Conservation (phyloP, 805 yeast genomes). For the Millerago galiae region DNA sequence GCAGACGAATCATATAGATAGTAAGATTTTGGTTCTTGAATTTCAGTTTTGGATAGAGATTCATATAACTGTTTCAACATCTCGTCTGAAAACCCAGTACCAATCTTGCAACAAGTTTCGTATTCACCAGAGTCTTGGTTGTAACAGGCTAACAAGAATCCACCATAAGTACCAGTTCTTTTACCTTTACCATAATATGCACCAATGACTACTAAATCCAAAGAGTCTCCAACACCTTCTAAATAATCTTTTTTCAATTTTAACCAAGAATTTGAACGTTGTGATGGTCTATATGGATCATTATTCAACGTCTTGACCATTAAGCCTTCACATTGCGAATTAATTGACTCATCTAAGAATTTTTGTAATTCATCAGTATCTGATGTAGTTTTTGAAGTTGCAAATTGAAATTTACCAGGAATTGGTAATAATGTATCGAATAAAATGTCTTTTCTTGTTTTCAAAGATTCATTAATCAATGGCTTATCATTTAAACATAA, state of each 20-base stretch:
- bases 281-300: constrained; percentile 87
- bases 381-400: constrained; percentile 65
- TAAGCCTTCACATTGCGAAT: constrained; percentile 88
- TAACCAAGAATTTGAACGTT: constrained; percentile 92
- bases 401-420: constrained; percentile 77
- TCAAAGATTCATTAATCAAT: constrained; percentile 56
- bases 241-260: constrained; percentile 92
- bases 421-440: constrained; percentile 49
- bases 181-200: constrained; percentile 93
- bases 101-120: constrained; percentile 94
- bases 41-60: constrained; percentile 61
- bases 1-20: constrained; percentile 67
- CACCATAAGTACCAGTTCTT: constrained; percentile 93
- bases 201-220: constrained; percentile 89
- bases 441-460: constrained; percentile 62
- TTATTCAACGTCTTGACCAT: constrained; percentile 92
- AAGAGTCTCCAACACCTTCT: constrained; percentile 92
- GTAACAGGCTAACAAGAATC: constrained; percentile 84
- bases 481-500: constrained; percentile 70
- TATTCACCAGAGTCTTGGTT: constrained; percentile 88
- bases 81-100: constrained; percentile 94
- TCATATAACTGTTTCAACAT: constrained; percentile 55
- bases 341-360: constrained; percentile 83
- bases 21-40: constrained; percentile 56
- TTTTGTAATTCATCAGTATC: constrained; percentile 69